Conservation (phyloP, 2,329 filamentous ascomycete genomes). For the Colletotrichum lentis region DNA sequence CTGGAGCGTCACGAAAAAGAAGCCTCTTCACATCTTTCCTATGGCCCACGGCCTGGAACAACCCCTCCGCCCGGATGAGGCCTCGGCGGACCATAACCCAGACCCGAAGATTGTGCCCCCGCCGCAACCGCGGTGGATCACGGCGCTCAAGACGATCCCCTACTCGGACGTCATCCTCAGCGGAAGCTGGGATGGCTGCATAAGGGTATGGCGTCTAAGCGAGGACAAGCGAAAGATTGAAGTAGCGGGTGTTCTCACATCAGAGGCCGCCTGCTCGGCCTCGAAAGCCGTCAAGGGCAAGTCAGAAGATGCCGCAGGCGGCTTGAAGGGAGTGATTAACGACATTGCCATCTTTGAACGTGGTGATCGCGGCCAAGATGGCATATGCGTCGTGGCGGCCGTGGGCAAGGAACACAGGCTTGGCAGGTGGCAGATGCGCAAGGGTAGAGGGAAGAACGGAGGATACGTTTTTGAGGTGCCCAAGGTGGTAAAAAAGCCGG, state of each 20-base stretch:
- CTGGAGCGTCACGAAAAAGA: constrained; percentile 94
- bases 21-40: constrained; percentile 81
- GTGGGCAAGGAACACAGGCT: constrained; percentile 87
- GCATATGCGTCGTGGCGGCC: constrained; percentile 84
- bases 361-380: constrained; percentile 77
- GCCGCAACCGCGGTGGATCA: constrained; percentile 85
- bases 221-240: constrained; percentile 84
- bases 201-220: constrained; percentile 85
- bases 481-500: constrained; percentile 47
- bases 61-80: constrained; percentile 70
- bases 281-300: constrained; percentile 36
- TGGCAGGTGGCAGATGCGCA: constrained; percentile 77
- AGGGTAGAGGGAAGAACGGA: constrained; percentile 73
- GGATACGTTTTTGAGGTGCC: constrained; percentile 89
- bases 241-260: constrained; percentile 68
- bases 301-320: constrained; percentile 41
- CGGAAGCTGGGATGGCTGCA: constrained; percentile 91
- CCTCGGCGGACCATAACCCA: constrained; percentile 75
- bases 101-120: constrained; percentile 66
- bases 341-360: constrained; percentile 87
- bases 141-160: constrained; percentile 83
- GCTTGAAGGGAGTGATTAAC: constrained; percentile 78
- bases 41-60: constrained; percentile 87
- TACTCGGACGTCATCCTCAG: constrained; percentile 91
- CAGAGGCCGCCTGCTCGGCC: constrained; percentile 32